Evolutionary conservation across 495 filamentous ascomycete genomes (phyloP), one percentile per base, ranked within the genome.

Genomic region (Viridothelium virens): DNA sequence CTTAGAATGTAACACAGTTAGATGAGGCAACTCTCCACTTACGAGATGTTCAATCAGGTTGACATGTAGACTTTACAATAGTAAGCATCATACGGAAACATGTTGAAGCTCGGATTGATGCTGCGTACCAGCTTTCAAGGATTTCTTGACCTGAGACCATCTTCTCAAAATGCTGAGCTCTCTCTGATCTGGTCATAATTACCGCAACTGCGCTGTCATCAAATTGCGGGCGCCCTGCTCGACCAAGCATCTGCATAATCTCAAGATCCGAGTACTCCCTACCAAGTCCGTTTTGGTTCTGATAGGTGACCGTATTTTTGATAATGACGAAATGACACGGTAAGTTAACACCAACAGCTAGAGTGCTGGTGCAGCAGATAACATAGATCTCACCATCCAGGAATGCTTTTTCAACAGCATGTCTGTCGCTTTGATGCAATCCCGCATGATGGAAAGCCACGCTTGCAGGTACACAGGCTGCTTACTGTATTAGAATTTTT

Each of bases 211-310:
- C 93, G 69, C 79, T 91, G 61, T 89, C 81, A 67, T 96, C 94
- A 69, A 96, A 98, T 75, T 98, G 94, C 2, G 94, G 94, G 2
- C 94, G 82, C 0, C 94, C 94, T 44, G 94, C 93, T 62, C 94
- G 87, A 33, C 94, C 94, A 38, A 97, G 83, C 94, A 98, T 98
- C 73, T 98, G 94, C 91, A 96, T 97, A 67, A 98, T 84, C 70
- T 98, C 94, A 18, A 98, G 79, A 73, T 97, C 92, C 0, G 90
- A 86, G 69, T 94, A 96, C 73, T 98, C 92, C 63, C 87, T 83
- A 65, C 83, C 76, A 33, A n/a, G 37, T 65, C 80, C 82, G 62
- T 88, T 84, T 3, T 33, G 14, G 48, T 25, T 56, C 48, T 84
- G 81, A 76, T 86, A 98, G 3, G 83, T 80, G 31, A 89, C 83